Base-by-base conservation (phyloP, 805 yeast species). In the Candida coquimbonensis region DNA sequence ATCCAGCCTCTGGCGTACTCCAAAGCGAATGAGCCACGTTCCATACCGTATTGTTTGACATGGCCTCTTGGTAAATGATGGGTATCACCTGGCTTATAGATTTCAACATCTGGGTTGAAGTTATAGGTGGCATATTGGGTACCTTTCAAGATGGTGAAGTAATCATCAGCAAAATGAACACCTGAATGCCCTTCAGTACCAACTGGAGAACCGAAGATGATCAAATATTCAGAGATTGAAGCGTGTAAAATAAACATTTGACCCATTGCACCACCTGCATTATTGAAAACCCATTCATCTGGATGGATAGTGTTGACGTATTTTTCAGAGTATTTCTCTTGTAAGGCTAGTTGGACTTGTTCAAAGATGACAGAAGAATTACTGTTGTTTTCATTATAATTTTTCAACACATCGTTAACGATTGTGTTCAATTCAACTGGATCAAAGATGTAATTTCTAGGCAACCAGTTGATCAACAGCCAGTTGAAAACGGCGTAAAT, bases 1-100 rank as follows among this genome's bases (percentile, higher is more conserved):
- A 93, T 87, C 95, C 96, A 93, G 49, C 99, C 99, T 70, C 91
- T 98, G 8, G 99, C 99, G 59, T 91, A 74, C 64, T 93, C 99
- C 53, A 93, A 70, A 11, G 99, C 96, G 66, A 81, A 93, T 0
- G 86, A 73, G 34, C 84, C 95, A 29, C 77, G 64, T 2, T 87
- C 83, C 95, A 93, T 87, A 26, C 80, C 55, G 65, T 93, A 93
- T 67, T 93, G 99, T 67, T 87, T 88, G 55, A 78, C 77, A 38
- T 63, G 52, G 33, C 96, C 96, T 62, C 78, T 83, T 36, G 58
- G 63, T 62, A 91, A 73, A 62, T 83, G 91, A 64, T 93, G 95
- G 52, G 79, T 80, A 59, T 85, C 87, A 41, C 99, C 99, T 2
- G 99, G 95, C 17, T 61, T 60, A 67, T 87, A 93, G n/a, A 80